These are phyloP conservation scores for Leccinum solheimii DNA, from an alignment of 1,284 basidiomycete species.

Conservation along the genomic window DNA sequence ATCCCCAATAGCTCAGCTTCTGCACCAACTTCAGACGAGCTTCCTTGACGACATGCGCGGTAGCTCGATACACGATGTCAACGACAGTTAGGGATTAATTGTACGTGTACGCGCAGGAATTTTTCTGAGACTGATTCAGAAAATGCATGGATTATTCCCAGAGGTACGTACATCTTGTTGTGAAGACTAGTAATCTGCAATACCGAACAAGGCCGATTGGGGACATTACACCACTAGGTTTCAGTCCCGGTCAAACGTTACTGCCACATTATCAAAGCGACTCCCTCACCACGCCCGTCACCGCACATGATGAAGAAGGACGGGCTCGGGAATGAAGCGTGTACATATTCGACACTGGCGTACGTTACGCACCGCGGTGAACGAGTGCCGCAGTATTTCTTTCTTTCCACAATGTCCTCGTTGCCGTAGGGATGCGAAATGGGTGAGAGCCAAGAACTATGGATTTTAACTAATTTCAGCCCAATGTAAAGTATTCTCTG, in stretches of 20 bases:
- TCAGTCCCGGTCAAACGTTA: background rate
- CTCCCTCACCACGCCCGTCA: background rate
- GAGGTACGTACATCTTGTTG: background rate
- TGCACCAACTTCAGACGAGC: background rate
- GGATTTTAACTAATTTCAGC: conserved; percentile 1
- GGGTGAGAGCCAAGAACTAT: background rate
- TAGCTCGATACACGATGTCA: conserved; percentile 7
- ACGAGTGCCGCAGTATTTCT: background rate
- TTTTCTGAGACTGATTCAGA: background rate
- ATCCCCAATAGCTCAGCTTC: background rate
- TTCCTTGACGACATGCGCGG: background rate
- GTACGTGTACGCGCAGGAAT: too few relatives aligned
- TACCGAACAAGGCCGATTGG: background rate
- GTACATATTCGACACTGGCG: background rate
- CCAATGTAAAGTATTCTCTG: conserved; percentile 2
- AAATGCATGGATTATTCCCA: background rate
- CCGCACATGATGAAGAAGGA: conserved; percentile 1
- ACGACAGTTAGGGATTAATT: conserved; percentile 1
- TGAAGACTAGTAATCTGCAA: background rate
- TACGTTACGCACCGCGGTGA: background rate
- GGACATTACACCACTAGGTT: conserved; percentile 2
- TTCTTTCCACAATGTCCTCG: background rate
- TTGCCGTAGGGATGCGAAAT: background rate
- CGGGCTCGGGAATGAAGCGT: conserved; percentile 16
- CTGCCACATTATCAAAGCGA: background rate